These are phyloP conservation scores for Auriscalpium microsporum DNA, from an alignment of 768 basidiomycete species.

Conservation along the genomic window DNA sequence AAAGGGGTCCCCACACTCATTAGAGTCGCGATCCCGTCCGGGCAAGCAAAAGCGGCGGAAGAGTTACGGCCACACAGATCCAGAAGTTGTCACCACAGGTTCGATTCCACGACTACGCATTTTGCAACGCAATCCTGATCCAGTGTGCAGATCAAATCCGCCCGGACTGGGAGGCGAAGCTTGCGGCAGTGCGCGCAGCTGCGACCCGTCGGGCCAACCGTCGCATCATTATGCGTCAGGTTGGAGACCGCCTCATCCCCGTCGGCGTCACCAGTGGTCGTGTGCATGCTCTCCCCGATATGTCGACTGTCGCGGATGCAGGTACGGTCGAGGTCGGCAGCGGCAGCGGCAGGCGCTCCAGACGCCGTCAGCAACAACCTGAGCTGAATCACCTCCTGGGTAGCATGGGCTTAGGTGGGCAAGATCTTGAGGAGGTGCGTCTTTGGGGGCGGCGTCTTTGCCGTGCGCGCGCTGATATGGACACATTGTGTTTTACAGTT, in stretches of 20 bases:
- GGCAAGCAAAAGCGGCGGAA: slow-evolving; percentile 66
- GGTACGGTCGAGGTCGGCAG: slow-evolving; percentile 32
- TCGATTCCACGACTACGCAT: slow-evolving; percentile 14
- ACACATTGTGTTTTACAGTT: slow-evolving; percentile 39
- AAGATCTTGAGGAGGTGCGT: slow-evolving; percentile 86
- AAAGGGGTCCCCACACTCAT: slow-evolving; percentile 36
- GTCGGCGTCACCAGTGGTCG: slow-evolving; percentile 92
- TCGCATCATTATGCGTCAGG: slow-evolving; percentile 96
- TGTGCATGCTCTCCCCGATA: slow-evolving; percentile 56
- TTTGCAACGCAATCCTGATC: slow-evolving; percentile 5
- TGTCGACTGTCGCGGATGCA: slow-evolving; percentile 41
- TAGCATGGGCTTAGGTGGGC: slow-evolving; percentile 64
- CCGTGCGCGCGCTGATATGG: not conserved
- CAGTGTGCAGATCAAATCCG: slow-evolving; percentile 75
- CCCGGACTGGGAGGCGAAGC: slow-evolving; percentile 96
- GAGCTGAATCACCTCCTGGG: slow-evolving; percentile 51
- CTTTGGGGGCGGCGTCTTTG: not conserved
- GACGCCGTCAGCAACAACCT: slow-evolving; percentile 50
- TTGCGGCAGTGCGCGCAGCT: slow-evolving; percentile 90
- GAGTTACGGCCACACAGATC: slow-evolving; percentile 78
- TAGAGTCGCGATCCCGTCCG: slow-evolving; percentile 8
- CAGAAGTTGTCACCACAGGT: slow-evolving; percentile 91
- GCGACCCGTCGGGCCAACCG: slow-evolving; percentile 93
- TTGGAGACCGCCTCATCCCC: slow-evolving; percentile 94
- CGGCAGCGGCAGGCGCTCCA: slow-evolving; percentile 41